Conservation (phyloP, 1,284 basidiomycete genomes). For the Marasmius sp. region DNA sequence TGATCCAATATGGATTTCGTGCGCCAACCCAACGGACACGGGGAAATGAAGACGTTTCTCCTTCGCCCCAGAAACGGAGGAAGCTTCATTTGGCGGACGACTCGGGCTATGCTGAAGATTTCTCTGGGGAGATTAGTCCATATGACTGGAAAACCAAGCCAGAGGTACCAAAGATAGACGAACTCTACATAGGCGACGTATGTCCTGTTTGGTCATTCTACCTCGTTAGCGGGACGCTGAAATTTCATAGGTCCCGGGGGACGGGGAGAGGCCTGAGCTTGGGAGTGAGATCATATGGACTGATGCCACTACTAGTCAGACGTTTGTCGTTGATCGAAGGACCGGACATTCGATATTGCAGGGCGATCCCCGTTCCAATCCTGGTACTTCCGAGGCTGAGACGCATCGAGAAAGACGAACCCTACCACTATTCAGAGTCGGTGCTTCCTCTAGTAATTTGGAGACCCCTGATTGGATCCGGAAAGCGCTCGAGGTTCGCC, state of each 20-base stretch:
- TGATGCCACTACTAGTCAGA: conserved; percentile 65
- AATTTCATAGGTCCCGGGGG: conserved; percentile 6
- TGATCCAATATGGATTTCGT: conserved; percentile 64
- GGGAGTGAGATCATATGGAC: conserved; percentile 49
- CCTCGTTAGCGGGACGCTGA: not conserved
- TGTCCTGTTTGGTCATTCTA: not conserved
- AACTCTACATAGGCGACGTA: conserved; percentile 14
- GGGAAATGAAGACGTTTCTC: conserved; percentile 11
- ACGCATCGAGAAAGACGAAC: conserved; percentile 22
- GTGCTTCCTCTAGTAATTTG: not conserved
- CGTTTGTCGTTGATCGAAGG: conserved; percentile 67
- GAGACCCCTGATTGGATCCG: conserved; percentile 52
- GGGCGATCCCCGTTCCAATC: conserved; percentile 20
- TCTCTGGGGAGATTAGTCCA: conserved; percentile 9
- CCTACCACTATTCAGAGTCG: conserved; percentile 13
- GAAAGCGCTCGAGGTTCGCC: conserved; percentile 41
- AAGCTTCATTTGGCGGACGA: conserved; percentile 30
- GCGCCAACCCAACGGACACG: conserved; percentile 3
- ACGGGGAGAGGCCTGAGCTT: conserved; percentile 12
- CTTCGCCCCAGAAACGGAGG: conserved; percentile 42
- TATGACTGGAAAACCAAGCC: conserved; percentile 9
- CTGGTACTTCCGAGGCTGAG: conserved; percentile 8
- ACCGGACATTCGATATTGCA: conserved; percentile 57
- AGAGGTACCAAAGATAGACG: conserved; percentile 8
- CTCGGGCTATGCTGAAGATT: conserved; percentile 30